Base-by-base conservation (phyloP, 345 rosid genomes). In the Populus simonii region DNA sequence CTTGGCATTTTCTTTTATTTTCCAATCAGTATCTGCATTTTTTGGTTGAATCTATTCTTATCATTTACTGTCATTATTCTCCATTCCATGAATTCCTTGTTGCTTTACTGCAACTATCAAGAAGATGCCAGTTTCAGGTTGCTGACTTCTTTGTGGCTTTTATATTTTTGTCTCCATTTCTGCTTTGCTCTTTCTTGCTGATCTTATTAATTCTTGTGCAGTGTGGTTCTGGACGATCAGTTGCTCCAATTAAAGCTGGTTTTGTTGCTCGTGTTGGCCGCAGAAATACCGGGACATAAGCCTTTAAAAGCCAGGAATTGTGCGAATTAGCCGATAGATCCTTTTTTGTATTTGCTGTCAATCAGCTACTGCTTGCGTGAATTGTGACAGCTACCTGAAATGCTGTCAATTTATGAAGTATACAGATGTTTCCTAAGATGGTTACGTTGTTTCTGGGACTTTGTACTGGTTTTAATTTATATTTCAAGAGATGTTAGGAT, bases 221-320 rank as follows among this genome's bases (percentile, higher is more conserved):
- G 99, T 94, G 98, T 83, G 97, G 98, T 55, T 96, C 97, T 36
- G 97, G 95, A 73, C 84, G 98, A 78, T 96, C 99, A 36, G 98
- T 96, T 81, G 92, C 97, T 39, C 99, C 89, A 38, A 96, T 96
- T 80, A 94, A 94, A 86, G 93, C 95, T 81, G 98, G 99, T 72
- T 96, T 92, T 45, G 95, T 92, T 73, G 99, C 99, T n/a, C 97
- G 95, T 76, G 98, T 93, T 78, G 98, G 99, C 70, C 93, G 98
- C 20, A 90, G 96, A 74, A 93, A 86, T 68, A 72, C 92, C n/a
- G 90, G 90, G 75, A 84, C 94, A 45, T 93, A 66, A 84, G 80
- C 36, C 45, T 57, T 66, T 29, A 17, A 22, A 62, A 31, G 69
- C 62, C 51, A 12, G 4, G 51, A 47, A 47, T 9, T 22, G 27